Conservation (phyloP, 2,329 filamentous ascomycete species). For the Ophiostoma australiae region DNA sequence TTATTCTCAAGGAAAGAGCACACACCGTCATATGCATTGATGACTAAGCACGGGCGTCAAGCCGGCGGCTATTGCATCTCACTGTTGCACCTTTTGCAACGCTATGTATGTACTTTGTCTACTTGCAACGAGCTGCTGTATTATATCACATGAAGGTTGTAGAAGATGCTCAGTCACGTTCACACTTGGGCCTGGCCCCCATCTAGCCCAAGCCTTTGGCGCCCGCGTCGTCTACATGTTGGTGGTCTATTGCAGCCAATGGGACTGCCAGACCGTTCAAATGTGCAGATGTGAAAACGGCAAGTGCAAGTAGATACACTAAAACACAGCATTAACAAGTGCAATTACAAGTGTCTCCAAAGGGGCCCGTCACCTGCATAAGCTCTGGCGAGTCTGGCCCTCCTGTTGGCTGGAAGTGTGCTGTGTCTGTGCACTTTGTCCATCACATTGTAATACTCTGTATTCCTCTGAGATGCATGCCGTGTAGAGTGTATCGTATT, state of each 20-base stretch:
- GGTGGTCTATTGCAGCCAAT: background rate
- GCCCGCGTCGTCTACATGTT: background rate
- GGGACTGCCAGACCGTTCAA: background rate
- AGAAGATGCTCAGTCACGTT: background rate
- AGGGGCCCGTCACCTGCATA: conserved; percentile 1
- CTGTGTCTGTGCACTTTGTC: background rate
- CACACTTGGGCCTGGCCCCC: background rate
- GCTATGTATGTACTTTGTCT: background rate
- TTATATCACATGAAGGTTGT: background rate
- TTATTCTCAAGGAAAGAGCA: background rate
- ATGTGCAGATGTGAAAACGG: background rate
- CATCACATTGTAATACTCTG: background rate
- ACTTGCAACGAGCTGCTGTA: background rate
- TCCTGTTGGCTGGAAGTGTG: conserved; percentile 10
- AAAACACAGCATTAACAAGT: background rate
- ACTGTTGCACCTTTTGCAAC: background rate
- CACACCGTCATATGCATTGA: background rate
- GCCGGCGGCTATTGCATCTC: background rate
- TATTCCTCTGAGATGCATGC: background rate
- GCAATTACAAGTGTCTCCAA: conserved; percentile 19
- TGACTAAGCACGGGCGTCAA: background rate
- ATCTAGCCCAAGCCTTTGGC: background rate
- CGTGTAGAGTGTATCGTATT: background rate
- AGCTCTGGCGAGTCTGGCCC: background rate
- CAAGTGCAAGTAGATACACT: background rate